Percentiles rank a stretch among this genome's conserved stretches.
phyloP scores from a whole-genome alignment of 1,139 yeast genomes.

The Eremothecium sinecaudum region DNA sequence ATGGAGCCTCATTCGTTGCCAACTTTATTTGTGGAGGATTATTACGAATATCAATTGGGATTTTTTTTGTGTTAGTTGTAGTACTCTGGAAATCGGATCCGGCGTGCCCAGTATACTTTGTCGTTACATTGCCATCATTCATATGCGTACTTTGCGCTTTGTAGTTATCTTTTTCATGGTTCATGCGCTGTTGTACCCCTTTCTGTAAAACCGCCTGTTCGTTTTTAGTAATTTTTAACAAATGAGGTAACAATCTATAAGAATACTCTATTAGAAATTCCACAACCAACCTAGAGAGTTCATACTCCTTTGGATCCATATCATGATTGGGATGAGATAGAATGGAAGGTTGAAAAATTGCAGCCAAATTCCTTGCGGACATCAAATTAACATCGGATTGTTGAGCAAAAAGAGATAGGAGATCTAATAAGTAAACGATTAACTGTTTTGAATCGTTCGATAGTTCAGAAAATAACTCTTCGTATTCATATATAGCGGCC shows the following conservation, averaged over 20 bases:
- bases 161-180: too few relatives aligned
- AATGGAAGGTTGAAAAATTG: constrained; percentile 92
- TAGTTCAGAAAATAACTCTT: constrained; percentile 46
- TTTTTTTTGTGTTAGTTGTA: too few relatives aligned
- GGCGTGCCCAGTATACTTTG: too few relatives aligned
- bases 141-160: too few relatives aligned
- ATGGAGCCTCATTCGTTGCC: too few relatives aligned
- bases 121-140: too few relatives aligned
- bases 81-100: too few relatives aligned
- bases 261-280: constrained; percentile 86
- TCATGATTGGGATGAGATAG: constrained; percentile 89
- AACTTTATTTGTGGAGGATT: too few relatives aligned
- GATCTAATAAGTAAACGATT: constrained; percentile 74
- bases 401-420: constrained; percentile 77
- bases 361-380: constrained; percentile 91
- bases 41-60: too few relatives aligned
- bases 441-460: constrained; percentile 55
- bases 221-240: constrained; percentile 30
- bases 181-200: background rate
- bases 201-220: constrained; percentile 5
- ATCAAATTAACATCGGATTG: constrained; percentile 70
- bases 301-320: constrained; percentile 85
- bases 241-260: constrained; percentile 60
- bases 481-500: constrained; percentile 64
- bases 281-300: constrained; percentile 74